Percentiles rank a stretch among this genome's conserved stretches.
Evolutionary conservation across 169 alveolate genomes (phyloP).

Genomic region (Plasmodium blacklocki): DNA sequence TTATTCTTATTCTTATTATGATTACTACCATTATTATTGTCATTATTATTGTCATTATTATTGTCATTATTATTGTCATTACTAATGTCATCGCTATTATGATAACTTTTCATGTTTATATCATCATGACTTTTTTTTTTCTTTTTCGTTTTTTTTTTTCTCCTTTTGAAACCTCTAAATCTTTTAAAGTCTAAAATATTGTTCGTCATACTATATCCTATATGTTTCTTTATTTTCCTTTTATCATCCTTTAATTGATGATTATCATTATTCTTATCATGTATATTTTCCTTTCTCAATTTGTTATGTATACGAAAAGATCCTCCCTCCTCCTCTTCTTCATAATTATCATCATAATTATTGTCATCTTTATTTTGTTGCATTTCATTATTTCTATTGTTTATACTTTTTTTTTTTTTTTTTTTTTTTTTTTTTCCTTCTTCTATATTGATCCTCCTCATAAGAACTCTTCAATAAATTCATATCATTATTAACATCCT

Average conservation of each 20-base stretch:
- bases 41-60: background rate
- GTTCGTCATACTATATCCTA: conserved; percentile 36
- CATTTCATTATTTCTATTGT: background rate
- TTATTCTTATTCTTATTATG: too few species aligned
- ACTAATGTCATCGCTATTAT: background rate
- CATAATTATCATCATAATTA: background rate
- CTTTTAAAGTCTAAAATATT: conserved; percentile 29
- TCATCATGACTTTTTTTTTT: conserved; percentile 4
- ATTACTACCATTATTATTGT: background rate
- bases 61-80: too few species aligned
- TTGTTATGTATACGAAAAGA: too few species aligned
- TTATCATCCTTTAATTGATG: background rate
- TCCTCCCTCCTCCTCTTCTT: background rate
- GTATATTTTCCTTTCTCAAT: too few species aligned
- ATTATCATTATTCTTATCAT: background rate
- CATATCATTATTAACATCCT: background rate
- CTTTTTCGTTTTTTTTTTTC: conserved; percentile 24
- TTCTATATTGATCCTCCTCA: background rate
- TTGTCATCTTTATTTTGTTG: background rate
- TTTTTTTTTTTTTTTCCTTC: background rate
- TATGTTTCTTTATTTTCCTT: conserved; percentile 24
- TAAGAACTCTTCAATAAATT: background rate
- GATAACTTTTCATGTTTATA: too few species aligned
- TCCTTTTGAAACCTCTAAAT: conserved; percentile 11
- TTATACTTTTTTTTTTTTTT: background rate